Evolutionary conservation across 2,329 filamentous ascomycete genomes (phyloP).

Genomic region (Helotiales sp.): DNA sequence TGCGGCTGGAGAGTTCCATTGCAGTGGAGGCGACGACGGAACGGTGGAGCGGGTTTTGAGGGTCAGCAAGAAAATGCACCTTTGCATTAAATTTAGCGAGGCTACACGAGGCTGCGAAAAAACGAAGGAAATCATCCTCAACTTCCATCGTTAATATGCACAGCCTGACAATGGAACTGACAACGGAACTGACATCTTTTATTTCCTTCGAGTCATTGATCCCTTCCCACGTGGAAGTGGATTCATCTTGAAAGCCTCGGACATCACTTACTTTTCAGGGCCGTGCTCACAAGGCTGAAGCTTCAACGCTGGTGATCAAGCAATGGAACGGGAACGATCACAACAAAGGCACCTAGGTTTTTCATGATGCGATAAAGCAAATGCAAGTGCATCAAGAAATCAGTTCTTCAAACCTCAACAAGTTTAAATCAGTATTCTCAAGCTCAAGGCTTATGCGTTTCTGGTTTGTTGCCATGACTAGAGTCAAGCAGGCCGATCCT

Average conservation of each 20-base stretch:
- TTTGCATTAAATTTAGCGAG: background rate
- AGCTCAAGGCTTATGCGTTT: background rate
- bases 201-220: background rate
- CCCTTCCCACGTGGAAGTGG: background rate
- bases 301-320: too few species aligned
- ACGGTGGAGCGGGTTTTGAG: background rate
- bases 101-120: background rate
- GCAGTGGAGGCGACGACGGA: background rate
- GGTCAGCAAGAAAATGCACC: background rate
- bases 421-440: background rate
- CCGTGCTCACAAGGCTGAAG: background rate
- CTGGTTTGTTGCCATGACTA: background rate
- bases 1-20: too few species aligned
- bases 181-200: too few species aligned
- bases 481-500: background rate
- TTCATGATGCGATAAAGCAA: too few species aligned
- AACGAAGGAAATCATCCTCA: too few species aligned
- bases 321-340: too few species aligned
- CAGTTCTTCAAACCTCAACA: background rate
- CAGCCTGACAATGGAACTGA: too few species aligned
- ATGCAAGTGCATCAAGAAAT: background rate
- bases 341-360: too few species aligned
- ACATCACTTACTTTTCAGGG: too few species aligned
- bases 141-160: too few species aligned
- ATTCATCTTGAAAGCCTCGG: background rate